These are phyloP conservation scores for Brasenia schreberi DNA, from an alignment of 164 flowering plant species.

Conservation along the genomic window DNA sequence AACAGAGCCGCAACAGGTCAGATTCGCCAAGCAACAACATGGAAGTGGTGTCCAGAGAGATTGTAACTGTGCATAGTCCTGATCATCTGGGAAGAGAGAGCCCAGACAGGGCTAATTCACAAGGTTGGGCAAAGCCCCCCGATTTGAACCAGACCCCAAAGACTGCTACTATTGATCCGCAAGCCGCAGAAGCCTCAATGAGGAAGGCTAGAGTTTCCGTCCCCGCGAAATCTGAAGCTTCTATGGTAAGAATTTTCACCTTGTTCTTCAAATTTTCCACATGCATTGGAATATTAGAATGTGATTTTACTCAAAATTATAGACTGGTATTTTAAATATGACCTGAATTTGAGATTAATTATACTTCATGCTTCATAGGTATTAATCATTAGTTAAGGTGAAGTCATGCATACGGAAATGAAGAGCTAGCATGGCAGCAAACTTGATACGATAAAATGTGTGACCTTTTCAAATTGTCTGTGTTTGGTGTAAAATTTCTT, in stretches of 20 bases:
- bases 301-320: no score
- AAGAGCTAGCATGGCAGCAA: no score
- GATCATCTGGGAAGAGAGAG: conserved; percentile 20
- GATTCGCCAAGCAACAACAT: conserved; percentile 22
- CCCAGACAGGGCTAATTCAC: conserved; percentile 4
- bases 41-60: conserved; percentile 14
- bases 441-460: no score
- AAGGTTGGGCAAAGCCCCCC: conserved; percentile 24
- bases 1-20: conserved; percentile 18
- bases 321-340: no score
- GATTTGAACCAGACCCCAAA: conserved; percentile 19
- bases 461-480: no score
- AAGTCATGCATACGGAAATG: no score
- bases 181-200: conserved; percentile 60
- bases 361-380: no score
- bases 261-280: no score
- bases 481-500: no score
- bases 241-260: conserved; percentile 31
- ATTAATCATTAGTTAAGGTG: no score
- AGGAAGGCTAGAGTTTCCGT: conserved; percentile 81
- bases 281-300: no score
- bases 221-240: conserved; percentile 61
- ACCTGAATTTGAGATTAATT: no score
- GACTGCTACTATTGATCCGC: conserved; percentile 10
- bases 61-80: neutral